phyloP scores from a whole-genome alignment of 805 yeast species.

The Kodamaea neixiangensis region DNA sequence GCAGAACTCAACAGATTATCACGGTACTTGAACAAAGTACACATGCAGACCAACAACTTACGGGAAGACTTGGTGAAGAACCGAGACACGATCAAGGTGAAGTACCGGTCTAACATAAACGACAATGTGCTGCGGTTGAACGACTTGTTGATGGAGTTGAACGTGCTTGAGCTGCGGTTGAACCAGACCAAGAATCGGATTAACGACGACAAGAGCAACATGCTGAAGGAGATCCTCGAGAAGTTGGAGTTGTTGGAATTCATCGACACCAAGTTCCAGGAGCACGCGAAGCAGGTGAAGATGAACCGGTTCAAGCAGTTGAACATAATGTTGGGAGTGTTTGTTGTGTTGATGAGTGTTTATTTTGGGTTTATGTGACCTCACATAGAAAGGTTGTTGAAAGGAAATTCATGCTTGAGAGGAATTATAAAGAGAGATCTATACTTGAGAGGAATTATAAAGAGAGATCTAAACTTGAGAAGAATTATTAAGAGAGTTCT shows the following conservation, averaged over 20 bases:
- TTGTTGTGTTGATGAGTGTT: conserved; percentile 19
- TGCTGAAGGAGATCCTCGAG: conserved; percentile 27
- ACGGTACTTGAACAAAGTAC: conserved; percentile 20
- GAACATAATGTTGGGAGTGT: conserved; percentile 19
- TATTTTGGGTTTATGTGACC: conserved; percentile 15
- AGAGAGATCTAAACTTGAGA: too few relatives aligned
- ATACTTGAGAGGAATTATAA: too few relatives aligned
- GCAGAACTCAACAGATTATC: conserved; percentile 20
- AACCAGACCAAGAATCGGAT: conserved; percentile 24
- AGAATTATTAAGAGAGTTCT: too few relatives aligned
- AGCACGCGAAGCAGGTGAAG: conserved; percentile 26
- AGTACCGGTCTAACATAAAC: conserved; percentile 29
- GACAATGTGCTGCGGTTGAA: conserved; percentile 29
- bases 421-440: too few relatives aligned
- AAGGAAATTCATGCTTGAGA: neutral
- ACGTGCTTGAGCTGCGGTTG: conserved; percentile 28
- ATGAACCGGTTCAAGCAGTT: conserved; percentile 33
- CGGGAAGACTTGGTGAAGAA: conserved; percentile 20
- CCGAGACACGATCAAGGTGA: conserved; percentile 19
- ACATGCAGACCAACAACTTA: conserved; percentile 20
- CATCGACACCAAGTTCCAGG: conserved; percentile 28
- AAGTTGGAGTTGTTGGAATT: conserved; percentile 35
- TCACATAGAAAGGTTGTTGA: neutral
- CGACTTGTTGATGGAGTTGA: conserved; percentile 27
- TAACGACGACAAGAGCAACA: conserved; percentile 24